Evolutionary conservation across 2,329 filamentous ascomycete species (phyloP).

Genomic region (Basipetospora chlamydospora): DNA sequence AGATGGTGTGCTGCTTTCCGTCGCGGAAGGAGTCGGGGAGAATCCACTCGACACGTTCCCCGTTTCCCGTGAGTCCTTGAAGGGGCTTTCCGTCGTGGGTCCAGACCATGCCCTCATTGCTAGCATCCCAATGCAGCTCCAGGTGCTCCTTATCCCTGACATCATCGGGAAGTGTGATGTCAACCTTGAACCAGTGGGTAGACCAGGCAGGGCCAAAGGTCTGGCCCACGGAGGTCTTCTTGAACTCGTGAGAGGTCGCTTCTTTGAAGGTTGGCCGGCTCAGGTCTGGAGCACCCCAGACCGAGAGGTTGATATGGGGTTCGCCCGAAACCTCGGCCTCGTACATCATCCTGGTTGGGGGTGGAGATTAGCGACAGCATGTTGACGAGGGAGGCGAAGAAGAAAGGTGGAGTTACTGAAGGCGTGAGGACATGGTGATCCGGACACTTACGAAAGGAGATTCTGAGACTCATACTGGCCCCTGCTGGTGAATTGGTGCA

Average conservation of each 20-base stretch:
- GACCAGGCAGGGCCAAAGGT: slow-evolving; percentile 91
- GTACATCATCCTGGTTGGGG: slow-evolving; percentile 47
- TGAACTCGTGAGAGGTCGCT: slow-evolving; percentile 61
- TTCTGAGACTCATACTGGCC: slow-evolving; percentile 70
- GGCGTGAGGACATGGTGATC: background rate
- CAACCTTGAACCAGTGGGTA: slow-evolving; percentile 91
- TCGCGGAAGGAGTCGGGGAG: slow-evolving; percentile 70
- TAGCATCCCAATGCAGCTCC: slow-evolving; percentile 94
- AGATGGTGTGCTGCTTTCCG: slow-evolving; percentile 76
- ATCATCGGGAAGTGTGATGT: slow-evolving; percentile 60
- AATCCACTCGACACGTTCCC: slow-evolving; percentile 83
- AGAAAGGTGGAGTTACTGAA: background rate
- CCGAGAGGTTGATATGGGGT: slow-evolving; percentile 68
- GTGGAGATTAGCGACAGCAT: background rate
- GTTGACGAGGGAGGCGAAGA: background rate
- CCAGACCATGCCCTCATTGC: slow-evolving; percentile 93
- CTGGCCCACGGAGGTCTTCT: slow-evolving; percentile 57
- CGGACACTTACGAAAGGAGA: slow-evolving; percentile 47
- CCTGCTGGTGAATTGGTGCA: slow-evolving; percentile 62
- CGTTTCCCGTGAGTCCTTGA: slow-evolving; percentile 81
- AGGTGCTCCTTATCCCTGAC: slow-evolving; percentile 64
- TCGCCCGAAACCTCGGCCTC: slow-evolving; percentile 53
- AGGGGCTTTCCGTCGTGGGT: slow-evolving; percentile 76
- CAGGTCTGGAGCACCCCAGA: slow-evolving; percentile 70
- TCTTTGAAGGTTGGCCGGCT: slow-evolving; percentile 76